phyloP scores from a whole-genome alignment of 257 asterid genomes.

The Leonotis leonurus region DNA sequence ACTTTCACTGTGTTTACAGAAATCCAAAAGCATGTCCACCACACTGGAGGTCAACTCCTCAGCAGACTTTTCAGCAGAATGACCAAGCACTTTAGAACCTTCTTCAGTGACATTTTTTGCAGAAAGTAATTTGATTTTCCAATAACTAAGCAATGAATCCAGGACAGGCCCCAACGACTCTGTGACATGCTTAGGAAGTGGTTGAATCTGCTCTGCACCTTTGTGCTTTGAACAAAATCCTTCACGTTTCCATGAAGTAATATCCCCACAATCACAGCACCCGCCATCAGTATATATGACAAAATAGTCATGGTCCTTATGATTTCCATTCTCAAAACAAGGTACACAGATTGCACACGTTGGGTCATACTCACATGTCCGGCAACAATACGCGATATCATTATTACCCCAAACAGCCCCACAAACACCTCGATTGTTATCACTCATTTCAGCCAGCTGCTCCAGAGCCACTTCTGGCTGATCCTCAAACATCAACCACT shows the following conservation, averaged over 20 bases:
- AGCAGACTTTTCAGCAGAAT: constrained; percentile 38
- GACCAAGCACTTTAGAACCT: constrained; percentile 29
- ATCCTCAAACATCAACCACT: constrained; percentile 94
- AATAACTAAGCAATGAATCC: constrained; percentile 55
- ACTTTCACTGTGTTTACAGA: constrained; percentile 77
- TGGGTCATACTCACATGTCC: constrained; percentile 91
- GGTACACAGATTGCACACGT: constrained; percentile 97
- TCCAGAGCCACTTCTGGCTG: constrained; percentile 54
- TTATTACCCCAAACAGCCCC: constrained; percentile 88
- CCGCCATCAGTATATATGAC: constrained; percentile 88
- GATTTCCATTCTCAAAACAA: constrained; percentile 89
- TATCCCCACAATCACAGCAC: constrained; percentile 99
- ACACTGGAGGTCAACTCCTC: constrained; percentile 60
- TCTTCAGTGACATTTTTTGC: constrained; percentile 31
- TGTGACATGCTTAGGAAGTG: constrained; percentile 56
- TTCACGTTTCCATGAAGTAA: constrained; percentile 92
- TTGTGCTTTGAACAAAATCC: constrained; percentile 95
- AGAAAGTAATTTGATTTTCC: constrained; percentile 54
- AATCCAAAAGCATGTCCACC: constrained; percentile 76
- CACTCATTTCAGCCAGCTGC: constrained; percentile 44
- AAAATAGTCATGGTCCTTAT: constrained; percentile 87
- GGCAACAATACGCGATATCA: constrained; percentile 90
- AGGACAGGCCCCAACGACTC: constrained; percentile 71
- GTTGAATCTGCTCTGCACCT: constrained; percentile 84
- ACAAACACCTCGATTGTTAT: constrained; percentile 78